Evolutionary conservation across 2,329 filamentous ascomycete genomes (phyloP), one percentile per base, ranked within the genome.

Genomic region (Rasamsonia emersonii): DNA sequence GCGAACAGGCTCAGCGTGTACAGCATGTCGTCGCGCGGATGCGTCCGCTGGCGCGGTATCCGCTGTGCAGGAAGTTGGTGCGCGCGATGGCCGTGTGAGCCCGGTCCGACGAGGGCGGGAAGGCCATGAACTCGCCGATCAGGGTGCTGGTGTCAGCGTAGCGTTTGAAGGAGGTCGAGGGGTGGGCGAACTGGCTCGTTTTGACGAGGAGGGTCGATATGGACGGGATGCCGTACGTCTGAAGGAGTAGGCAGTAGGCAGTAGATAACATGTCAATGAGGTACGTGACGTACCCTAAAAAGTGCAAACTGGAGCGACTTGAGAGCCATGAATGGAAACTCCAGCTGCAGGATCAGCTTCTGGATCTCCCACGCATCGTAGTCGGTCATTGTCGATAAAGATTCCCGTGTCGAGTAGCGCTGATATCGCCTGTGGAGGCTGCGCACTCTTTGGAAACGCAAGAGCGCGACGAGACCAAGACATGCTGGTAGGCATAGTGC

Each of bases 1-100:
- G 81, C 68, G 50, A 84, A 84, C 0, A 83, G 53, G 9, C 67
- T 62, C 0, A 82, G 62, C 0, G 77, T 82, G 51, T 79, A 81
- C 1, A 82, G 61, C 62, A 80, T 67, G 40, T 82, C 78, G 9
- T 68, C 63, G 79, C 70, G 5, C 61, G 62, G 40, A 82, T 81
- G 44, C 70, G 71, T 20, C 73, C 72, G 0, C 68, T 59, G 30
- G 66, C 62, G 27, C 70, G 68, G 49, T 80, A 79, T 3, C 61
- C 54, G 13, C 55, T 52, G 50, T 82, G 78, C 4, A 82, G 58
- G 45, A 68, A 79, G 47, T 79, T 80, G 61, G 78, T 75, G 18
- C 77, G 68, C 3, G 75, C 70, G 27, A 81, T 64, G 3, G 71
- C 73, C 14, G 67, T 58, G 3, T 59, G 53, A 3, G 59, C 54